Evolutionary conservation across 805 yeast genomes (phyloP).

Genomic region (Zygotorulaspora danielsina): DNA sequence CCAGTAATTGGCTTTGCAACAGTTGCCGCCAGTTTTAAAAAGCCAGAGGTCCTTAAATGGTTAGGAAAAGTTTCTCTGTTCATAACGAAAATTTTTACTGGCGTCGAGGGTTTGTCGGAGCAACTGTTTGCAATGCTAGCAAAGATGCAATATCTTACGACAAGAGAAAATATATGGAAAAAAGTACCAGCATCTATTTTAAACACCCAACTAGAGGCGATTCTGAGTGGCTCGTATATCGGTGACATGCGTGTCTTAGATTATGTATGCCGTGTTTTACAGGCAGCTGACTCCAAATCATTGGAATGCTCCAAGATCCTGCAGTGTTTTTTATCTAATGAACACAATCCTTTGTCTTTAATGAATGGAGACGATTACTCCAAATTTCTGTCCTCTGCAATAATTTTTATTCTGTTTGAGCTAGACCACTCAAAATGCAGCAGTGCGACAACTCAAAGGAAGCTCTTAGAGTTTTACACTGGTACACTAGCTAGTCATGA

Average conservation of each 20-base stretch:
- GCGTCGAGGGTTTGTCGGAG: constrained; percentile 30
- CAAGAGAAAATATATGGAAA: constrained; percentile 35
- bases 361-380: constrained; percentile 25
- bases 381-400: constrained; percentile 42
- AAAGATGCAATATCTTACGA: constrained; percentile 35
- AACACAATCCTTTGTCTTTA: constrained; percentile 34
- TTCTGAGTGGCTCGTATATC: constrained; percentile 50
- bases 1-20: constrained; percentile 29
- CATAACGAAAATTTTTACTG: constrained; percentile 62
- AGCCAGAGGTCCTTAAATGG: constrained; percentile 42
- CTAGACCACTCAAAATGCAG: constrained; percentile 46
- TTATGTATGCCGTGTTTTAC: constrained; percentile 41
- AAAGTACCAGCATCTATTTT: constrained; percentile 44
- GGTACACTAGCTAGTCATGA: constrained; percentile 66
- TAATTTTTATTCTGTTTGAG: constrained; percentile 48
- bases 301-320: constrained; percentile 49
- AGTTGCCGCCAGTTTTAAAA: constrained; percentile 15
- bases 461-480: constrained; percentile 49
- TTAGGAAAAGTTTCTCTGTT: constrained; percentile 52
- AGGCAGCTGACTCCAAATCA: constrained; percentile 36
- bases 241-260: constrained; percentile 40
- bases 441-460: constrained; percentile 44
- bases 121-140: constrained; percentile 36
- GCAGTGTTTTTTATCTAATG: constrained; percentile 60
- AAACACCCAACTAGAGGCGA: constrained; percentile 62